Percentiles rank a stretch among this genome's conserved stretches.
Evolutionary conservation across 2,329 filamentous ascomycete genomes (phyloP).

Genomic region (Diaporthe citriasiana): DNA sequence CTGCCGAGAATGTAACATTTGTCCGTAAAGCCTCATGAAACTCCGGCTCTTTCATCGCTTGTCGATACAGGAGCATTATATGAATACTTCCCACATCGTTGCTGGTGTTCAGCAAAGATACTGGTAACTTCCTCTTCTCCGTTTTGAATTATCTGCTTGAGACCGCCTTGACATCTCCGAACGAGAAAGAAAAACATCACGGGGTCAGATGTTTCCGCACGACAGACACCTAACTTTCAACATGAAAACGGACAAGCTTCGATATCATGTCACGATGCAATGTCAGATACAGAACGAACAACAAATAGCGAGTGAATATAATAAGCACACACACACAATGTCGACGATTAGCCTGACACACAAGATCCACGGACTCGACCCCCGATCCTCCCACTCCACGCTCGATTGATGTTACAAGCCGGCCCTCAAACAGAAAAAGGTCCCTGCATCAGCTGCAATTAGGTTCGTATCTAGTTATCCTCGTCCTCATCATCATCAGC

Average conservation of each 20-base stretch:
- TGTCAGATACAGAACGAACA: background rate
- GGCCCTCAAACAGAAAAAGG: background rate
- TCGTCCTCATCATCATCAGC: background rate
- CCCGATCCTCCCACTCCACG: background rate
- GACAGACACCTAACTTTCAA: background rate
- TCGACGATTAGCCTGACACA: conserved; percentile 6
- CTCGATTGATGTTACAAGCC: conserved; percentile 1
- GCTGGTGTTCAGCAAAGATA: background rate
- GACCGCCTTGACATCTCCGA: background rate
- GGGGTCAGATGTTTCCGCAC: too few relatives aligned
- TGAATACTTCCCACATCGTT: background rate
- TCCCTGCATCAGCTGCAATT: conserved; percentile 2
- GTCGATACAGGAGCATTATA: background rate
- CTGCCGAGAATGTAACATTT: background rate
- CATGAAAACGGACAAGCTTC: background rate
- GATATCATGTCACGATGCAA: background rate
- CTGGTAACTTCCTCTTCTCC: background rate
- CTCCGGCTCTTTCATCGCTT: background rate
- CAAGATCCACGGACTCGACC: conserved; percentile 6
- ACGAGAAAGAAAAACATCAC: background rate
- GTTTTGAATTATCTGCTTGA: background rate
- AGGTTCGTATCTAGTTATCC: conserved; percentile 19
- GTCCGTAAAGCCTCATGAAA: background rate
- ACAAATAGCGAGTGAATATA: conserved; percentile 19
- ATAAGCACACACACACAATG: background rate